Conservation (phyloP, 1,284 basidiomycete species). For the Irpex lacteus region DNA sequence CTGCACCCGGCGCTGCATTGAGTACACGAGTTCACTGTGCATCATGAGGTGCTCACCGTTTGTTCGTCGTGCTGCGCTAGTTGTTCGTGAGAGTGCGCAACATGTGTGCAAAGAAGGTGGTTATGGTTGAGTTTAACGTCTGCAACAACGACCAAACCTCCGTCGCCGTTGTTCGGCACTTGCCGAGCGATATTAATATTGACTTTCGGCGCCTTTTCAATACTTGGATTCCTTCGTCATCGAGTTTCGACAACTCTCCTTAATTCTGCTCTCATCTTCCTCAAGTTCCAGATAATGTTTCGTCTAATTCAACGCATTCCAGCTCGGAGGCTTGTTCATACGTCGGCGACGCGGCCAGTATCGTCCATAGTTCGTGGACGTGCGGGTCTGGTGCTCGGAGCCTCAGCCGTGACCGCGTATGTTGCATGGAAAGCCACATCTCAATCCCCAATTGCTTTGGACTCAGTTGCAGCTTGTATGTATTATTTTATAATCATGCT, state of each 20-base stretch:
- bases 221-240: neutral
- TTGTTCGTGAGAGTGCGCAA: neutral
- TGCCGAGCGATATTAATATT: neutral
- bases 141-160: neutral
- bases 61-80: neutral
- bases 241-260: neutral
- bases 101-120: neutral
- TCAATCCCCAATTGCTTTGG: constrained; percentile 9
- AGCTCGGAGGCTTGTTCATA: constrained; percentile 9
- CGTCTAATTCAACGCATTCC: constrained; percentile 7
- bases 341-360: constrained; percentile 8
- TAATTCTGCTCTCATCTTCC: neutral
- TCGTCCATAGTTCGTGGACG: constrained; percentile 4
- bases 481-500: neutral
- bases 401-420: constrained; percentile 15
- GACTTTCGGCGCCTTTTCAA: neutral
- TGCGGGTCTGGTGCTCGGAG: constrained; percentile 12
- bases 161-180: neutral
- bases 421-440: constrained; percentile 12
- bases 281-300: constrained; percentile 3
- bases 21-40: constrained; percentile 1
- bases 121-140: neutral
- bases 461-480: constrained; percentile 12
- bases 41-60: constrained; percentile 6
- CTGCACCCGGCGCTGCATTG: constrained; percentile 2